Evolutionary conservation across 2,329 filamentous ascomycete species (phyloP).

Genomic region (Penicillium griseofulvum): DNA sequence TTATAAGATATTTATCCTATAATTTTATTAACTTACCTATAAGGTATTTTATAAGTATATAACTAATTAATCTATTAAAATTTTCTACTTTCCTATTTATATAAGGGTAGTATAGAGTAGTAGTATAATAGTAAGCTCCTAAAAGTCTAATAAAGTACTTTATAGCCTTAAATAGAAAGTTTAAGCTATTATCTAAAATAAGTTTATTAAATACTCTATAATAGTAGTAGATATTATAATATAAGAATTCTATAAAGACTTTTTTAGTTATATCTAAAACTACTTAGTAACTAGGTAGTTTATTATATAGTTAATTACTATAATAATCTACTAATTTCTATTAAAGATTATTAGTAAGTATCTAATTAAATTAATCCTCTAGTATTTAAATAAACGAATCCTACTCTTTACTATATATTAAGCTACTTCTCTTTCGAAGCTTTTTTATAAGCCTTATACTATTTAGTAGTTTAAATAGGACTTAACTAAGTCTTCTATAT

Average conservation of each 20-base stretch:
- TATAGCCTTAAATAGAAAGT: background rate
- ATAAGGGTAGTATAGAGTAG: slow-evolving; percentile 3
- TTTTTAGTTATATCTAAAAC: no score
- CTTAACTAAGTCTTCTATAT: background rate
- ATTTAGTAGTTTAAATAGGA: background rate
- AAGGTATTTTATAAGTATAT: no score
- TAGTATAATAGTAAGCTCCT: background rate
- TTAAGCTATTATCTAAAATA: no score
- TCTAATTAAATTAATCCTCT: background rate
- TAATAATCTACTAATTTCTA: background rate
- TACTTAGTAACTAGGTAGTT: background rate
- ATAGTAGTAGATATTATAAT: no score
- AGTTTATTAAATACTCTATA: no score
- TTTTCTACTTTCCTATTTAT: no score
- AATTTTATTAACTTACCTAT: no score
- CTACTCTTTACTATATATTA: background rate
- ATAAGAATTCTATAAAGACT: no score
- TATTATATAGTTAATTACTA: background rate
- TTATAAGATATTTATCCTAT: no score
- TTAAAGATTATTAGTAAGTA: background rate
- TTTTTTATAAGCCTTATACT: background rate
- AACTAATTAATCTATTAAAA: no score
- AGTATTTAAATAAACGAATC: background rate
- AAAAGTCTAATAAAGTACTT: background rate
- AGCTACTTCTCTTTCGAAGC: background rate